Conservation (phyloP, 768 basidiomycete species). For the Amanita polypyramis region DNA sequence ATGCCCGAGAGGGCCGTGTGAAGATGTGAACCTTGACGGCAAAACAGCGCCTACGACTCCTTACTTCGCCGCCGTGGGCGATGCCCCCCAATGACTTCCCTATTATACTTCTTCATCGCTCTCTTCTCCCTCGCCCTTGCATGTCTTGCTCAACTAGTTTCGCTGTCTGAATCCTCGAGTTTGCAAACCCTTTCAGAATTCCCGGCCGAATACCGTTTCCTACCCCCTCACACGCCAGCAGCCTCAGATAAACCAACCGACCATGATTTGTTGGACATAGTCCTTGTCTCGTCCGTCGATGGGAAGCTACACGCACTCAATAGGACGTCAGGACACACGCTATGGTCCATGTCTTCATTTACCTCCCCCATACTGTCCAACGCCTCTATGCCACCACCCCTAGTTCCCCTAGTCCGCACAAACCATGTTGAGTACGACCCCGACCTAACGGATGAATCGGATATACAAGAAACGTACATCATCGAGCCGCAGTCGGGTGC, state of each 20-base stretch:
- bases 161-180: constrained; percentile 14
- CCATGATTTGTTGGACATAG: constrained; percentile 65
- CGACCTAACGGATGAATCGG: constrained; percentile 42
- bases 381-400: constrained; percentile 35
- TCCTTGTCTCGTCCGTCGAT: constrained; percentile 88
- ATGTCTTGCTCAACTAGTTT: constrained; percentile 22
- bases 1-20: neutral
- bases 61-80: neutral
- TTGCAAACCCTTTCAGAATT: constrained; percentile 20
- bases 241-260: constrained; percentile 25
- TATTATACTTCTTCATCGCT: constrained; percentile 15
- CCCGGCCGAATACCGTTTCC: constrained; percentile 13
- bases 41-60: neutral
- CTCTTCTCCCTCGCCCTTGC: constrained; percentile 17
- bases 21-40: neutral
- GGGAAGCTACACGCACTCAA: constrained; percentile 93
- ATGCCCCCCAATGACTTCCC: constrained; percentile 23
- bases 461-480: constrained; percentile 70
- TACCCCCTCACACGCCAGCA: constrained; percentile 11
- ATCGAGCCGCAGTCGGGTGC: constrained; percentile 93
- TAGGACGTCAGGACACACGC: constrained; percentile 64
- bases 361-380: constrained; percentile 23
- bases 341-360: constrained; percentile 83
- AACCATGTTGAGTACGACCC: constrained; percentile 48
- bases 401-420: constrained; percentile 69